Evolutionary conservation across 305 asterid species (phyloP), one percentile per base, ranked within the genome.

Genomic region (Petunia hybrid): DNA sequence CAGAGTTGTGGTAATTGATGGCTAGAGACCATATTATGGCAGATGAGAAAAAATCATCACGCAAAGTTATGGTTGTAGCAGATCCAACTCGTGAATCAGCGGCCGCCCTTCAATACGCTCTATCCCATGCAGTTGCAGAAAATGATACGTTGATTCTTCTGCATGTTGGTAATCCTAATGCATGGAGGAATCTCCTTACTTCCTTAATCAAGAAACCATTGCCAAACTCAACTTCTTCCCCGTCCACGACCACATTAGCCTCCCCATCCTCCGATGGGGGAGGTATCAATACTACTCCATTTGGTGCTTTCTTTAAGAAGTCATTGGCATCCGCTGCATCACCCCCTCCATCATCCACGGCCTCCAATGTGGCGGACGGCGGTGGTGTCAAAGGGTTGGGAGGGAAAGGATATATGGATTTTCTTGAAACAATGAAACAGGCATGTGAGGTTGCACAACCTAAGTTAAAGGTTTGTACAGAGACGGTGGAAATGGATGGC

Each of bases 1-100:
- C 31, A 16, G 8, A 38, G 48, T 70, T 61, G 63, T 2, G 43
- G 69, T 35, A 31, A 35, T 8, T 71, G 48, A 71, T 73, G 78
- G 59, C 62, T 45, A 36, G 46, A 73, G 78, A 73, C 78, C 63
- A 73, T 73, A 51, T 73, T 36, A 73, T 73, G 78, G 45, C 63
- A 13, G 36, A 51, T 73, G 46, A 8, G 14, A 51, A 73, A 36
- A 51, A 73, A 3, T 73, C 78, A 51, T 12, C 78, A 12, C 91
- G 91, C 38, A 90, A 79, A 83, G 92, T 91, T 60, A 86, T 93
- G 95, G 93, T 93, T 86, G 93, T 93, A 38, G 97, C 89, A 10
- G 95, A 93, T 82, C 90, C 95, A 39, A 88, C 88, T 51, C 91
- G 93, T 3, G 97, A 93, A 82, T 90, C 97, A 7, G 89, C 91